Evolutionary conservation across 495 filamentous ascomycete species (phyloP).

Genomic region (Aspergillus incahuasiensis): DNA sequence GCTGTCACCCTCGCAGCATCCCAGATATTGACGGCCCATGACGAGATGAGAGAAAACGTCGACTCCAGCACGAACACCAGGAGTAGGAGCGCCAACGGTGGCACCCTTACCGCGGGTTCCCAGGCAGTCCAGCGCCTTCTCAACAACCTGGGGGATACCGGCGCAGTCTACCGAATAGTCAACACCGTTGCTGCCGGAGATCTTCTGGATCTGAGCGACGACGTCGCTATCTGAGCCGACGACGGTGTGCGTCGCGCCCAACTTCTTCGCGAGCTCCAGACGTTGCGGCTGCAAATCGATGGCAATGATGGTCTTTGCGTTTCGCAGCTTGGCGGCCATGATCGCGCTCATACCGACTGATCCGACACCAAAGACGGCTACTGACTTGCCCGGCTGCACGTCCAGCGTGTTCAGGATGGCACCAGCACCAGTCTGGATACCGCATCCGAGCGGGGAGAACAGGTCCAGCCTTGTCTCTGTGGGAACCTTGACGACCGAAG

Average conservation of each 20-base stretch:
- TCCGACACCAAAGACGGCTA: slow-evolving; percentile 31
- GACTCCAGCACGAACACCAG: slow-evolving; percentile 9
- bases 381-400: slow-evolving; percentile 12
- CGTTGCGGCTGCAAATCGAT: slow-evolving; percentile 30
- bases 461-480: slow-evolving; percentile 20
- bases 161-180: slow-evolving; percentile 16
- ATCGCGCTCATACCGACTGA: slow-evolving; percentile 31
- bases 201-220: slow-evolving; percentile 1
- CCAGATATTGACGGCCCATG: slow-evolving; percentile 14
- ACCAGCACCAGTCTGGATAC: slow-evolving; percentile 37
- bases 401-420: slow-evolving; percentile 28
- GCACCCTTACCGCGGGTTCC: slow-evolving; percentile 13
- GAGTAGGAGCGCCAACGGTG: slow-evolving; percentile 14
- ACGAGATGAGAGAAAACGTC: slow-evolving; percentile 16
- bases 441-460: slow-evolving; percentile 36
- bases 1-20: slow-evolving; percentile 17
- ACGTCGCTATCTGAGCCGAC: neutral
- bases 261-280: slow-evolving; percentile 27
- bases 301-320: slow-evolving; percentile 24
- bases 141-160: slow-evolving; percentile 13
- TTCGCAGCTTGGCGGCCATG: slow-evolving; percentile 19
- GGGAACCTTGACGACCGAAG: slow-evolving; percentile 23
- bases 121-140: slow-evolving; percentile 14
- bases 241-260: slow-evolving; percentile 32
- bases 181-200: slow-evolving; percentile 2